A percentile compares a stretch with the other conserved stretches of the same genome.
Evolutionary conservation across 2,329 filamentous ascomycete genomes (phyloP).

Genomic region (Diaporthe sp.): DNA sequence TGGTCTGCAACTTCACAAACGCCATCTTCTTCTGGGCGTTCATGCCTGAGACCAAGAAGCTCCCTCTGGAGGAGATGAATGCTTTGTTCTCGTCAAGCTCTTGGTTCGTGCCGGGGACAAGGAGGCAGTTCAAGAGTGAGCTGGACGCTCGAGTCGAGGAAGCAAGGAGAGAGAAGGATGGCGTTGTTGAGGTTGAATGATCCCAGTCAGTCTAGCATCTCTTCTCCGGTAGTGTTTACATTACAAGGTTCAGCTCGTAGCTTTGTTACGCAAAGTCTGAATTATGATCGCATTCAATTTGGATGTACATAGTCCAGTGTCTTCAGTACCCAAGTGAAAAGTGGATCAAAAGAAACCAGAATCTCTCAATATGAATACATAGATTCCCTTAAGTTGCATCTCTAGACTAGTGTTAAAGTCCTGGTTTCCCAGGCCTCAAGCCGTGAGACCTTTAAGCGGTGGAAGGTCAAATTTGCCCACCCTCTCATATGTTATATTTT

Average conservation of each 20-base stretch:
- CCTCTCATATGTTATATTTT: neutral
- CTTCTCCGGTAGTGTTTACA: neutral
- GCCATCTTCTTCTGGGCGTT: conserved; percentile 40
- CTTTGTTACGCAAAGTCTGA: neutral
- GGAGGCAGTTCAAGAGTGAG: neutral
- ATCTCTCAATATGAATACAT: neutral
- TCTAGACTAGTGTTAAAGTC: neutral
- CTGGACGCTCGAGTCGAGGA: conserved; percentile 1
- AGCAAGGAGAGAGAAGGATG: conserved; percentile 15
- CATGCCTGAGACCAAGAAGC: conserved; percentile 42
- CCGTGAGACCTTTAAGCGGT: neutral
- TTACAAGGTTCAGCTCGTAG: neutral
- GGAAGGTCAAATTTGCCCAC: neutral
- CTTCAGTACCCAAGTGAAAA: too few species aligned
- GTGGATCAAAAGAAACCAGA: neutral
- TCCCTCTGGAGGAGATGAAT: conserved; percentile 41
- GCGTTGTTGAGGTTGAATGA: neutral
- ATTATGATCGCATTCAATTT: neutral
- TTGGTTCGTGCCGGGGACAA: conserved; percentile 13
- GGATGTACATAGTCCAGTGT: too few species aligned
- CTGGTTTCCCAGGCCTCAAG: neutral
- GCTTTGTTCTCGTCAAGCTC: conserved; percentile 27
- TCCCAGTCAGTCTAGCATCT: neutral
- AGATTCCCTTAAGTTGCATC: neutral
- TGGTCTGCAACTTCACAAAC: conserved; percentile 40